Base-by-base conservation (phyloP, 176 grass and related monocot species). In the Triticum timopheevii region DNA sequence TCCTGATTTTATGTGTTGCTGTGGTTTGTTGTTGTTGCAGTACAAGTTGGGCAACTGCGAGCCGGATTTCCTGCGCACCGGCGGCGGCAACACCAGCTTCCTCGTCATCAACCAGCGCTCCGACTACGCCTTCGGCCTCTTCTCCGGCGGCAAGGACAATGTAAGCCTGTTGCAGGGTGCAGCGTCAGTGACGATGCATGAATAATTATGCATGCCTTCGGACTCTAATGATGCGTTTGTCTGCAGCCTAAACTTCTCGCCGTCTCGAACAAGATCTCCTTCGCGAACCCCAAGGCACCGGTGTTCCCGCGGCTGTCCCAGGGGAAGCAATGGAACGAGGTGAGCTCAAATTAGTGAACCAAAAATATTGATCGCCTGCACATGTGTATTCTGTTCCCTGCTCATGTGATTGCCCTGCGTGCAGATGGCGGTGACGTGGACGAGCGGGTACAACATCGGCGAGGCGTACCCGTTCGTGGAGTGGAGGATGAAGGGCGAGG, bases 381-480 rank as follows among this genome's bases (percentile, higher is more conserved):
- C 8, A 7, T 23, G 15, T 36, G 15, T 30, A 25, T 3, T 16
- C 9, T 69, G 11, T 33, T 70, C 4, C 49, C 3, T 13, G 8
- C 24, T 72, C 4, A 2, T 31, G 39, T 7, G 22, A 50, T 87
- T 77, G 36, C 19, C 61, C 24, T 28, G 13, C 13, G 12, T 25
- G 58, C 54, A 97, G 92, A 97, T 97, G 90, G 87, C 92, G 24
- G 88, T 94, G 25, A 97, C 95, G 0, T 97, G 95, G 95, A 97
- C 95, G 69, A 94, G 95, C 22, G 95, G 92, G 25, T 94, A 94
- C 84, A 80, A 76, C 85, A 86, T 92, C 36, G 85, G 31, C 2
- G 92, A 94, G 65, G 95, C 95, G 3, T 86, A 88, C 83, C 95
- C 95, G 8, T 97, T 97, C 64, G 95, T 97, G 25, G 86, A 97